phyloP scores from a whole-genome alignment of 768 basidiomycete species.

The Hortiboletus flavorubellus region DNA sequence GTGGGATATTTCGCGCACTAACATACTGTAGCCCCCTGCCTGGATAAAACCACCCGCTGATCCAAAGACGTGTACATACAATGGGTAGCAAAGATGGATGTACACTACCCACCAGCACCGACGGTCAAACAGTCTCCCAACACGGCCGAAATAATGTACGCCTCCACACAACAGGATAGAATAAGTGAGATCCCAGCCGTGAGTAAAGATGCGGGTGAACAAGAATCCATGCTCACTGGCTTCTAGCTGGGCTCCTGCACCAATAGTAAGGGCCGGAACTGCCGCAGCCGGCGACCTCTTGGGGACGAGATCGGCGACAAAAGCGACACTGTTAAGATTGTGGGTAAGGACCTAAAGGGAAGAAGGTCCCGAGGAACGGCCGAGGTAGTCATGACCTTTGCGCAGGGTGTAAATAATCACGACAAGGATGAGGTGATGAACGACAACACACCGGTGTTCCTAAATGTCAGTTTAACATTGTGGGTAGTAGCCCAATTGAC shows the following conservation, averaged over 20 bases:
- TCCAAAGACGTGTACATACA: neutral
- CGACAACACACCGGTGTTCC: constrained; percentile 16
- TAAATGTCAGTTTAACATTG: constrained; percentile 16
- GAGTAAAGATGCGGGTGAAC: neutral
- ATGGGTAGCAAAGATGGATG: no score
- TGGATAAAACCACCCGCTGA: constrained; percentile 42
- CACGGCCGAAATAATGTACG: constrained; percentile 10
- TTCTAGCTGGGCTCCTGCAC: constrained; percentile 13
- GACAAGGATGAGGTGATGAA: neutral
- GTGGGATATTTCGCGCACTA: neutral
- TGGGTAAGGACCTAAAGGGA: constrained; percentile 20
- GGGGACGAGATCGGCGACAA: constrained; percentile 13
- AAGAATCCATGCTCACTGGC: constrained; percentile 1
- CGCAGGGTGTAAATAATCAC: neutral
- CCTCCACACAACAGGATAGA: constrained; percentile 11
- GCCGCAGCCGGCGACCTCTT: constrained; percentile 13
- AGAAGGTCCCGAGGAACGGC: constrained; percentile 16
- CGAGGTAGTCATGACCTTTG: constrained; percentile 14
- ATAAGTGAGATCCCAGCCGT: neutral
- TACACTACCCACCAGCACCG: constrained; percentile 7
- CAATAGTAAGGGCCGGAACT: constrained; percentile 11
- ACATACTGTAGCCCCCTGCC: constrained; percentile 45
- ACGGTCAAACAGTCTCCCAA: constrained; percentile 19
- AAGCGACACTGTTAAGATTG: constrained; percentile 5
- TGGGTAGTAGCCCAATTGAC: constrained; percentile 17